Conservation (phyloP, 2,329 filamentous ascomycete genomes). For the Trichoderma lentiforme region DNA sequence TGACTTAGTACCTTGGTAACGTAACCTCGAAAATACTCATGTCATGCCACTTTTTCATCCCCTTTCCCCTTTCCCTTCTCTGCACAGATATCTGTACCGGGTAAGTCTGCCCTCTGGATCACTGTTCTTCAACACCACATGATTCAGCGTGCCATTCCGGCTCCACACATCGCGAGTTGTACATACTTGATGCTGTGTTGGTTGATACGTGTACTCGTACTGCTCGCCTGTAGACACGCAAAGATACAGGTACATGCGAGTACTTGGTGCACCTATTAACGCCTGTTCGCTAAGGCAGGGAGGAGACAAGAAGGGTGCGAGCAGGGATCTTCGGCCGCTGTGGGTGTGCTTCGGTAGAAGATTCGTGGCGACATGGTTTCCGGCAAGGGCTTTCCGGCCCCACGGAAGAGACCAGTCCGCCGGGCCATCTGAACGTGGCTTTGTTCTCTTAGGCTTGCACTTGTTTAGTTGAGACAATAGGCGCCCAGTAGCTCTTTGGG, state of each 20-base stretch:
- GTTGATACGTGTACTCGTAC: neutral
- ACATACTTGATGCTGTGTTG: neutral
- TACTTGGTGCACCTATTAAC: neutral
- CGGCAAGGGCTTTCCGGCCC: conserved; percentile 33
- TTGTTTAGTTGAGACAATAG: conserved; percentile 11
- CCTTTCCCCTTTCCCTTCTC: neutral
- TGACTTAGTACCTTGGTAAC: neutral
- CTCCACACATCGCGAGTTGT: neutral
- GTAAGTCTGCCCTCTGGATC: neutral
- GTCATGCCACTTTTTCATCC: neutral
- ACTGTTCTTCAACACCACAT: neutral
- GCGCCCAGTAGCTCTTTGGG: neutral
- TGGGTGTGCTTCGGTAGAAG: conserved; percentile 15
- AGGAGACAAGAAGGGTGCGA: neutral
- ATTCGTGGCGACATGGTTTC: conserved; percentile 21
- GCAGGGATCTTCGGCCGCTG: conserved; percentile 10
- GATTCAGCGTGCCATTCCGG: neutral
- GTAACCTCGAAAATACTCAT: neutral
- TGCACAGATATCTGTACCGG: neutral
- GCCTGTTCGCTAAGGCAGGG: neutral
- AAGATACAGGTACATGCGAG: neutral
- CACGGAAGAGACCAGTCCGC: conserved; percentile 23
- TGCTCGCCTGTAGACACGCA: neutral
- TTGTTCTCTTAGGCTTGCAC: neutral
- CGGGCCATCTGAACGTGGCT: conserved; percentile 12